A percentile compares a stretch with the other conserved stretches of the same genome.
Evolutionary conservation across 2,329 filamentous ascomycete genomes (phyloP).

Genomic region (Aspergillus glaucus): DNA sequence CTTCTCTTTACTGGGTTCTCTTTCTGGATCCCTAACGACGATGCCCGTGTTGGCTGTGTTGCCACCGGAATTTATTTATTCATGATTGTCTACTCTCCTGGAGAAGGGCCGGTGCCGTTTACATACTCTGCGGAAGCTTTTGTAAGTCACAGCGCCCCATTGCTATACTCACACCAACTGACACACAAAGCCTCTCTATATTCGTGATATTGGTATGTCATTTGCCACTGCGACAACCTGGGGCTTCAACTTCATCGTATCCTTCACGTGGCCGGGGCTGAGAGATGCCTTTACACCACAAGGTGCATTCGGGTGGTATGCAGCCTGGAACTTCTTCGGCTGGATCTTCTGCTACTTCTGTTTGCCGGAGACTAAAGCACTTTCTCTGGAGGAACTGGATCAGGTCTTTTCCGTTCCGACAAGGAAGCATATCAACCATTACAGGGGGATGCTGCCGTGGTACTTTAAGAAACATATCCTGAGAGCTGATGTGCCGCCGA

Average conservation of each 20-base stretch:
- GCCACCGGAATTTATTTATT: constrained; percentile 42
- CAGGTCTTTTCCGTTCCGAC: constrained; percentile 49
- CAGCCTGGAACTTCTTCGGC: constrained; percentile 49
- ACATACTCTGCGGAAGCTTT: constrained; percentile 61
- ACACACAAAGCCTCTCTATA: constrained; percentile 44
- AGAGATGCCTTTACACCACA: constrained; percentile 44
- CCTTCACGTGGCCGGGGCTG: constrained; percentile 49
- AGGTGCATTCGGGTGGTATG: constrained; percentile 54
- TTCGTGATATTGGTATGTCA: constrained; percentile 58
- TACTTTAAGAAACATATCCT: constrained; percentile 23
- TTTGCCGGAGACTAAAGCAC: constrained; percentile 45
- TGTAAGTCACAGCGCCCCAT: constrained; percentile 1
- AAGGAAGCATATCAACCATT: constrained; percentile 24
- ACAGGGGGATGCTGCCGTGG: constrained; percentile 23
- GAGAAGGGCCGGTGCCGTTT: constrained; percentile 58
- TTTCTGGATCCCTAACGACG: constrained; percentile 33
- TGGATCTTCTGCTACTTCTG: constrained; percentile 49
- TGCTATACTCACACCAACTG: background rate
- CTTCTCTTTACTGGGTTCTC: constrained; percentile 47
- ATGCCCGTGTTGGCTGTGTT: constrained; percentile 36
- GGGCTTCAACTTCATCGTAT: constrained; percentile 52
- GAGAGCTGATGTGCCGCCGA: constrained; percentile 20
- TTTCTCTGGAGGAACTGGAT: constrained; percentile 44
- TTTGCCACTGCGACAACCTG: constrained; percentile 50
- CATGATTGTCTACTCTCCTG: constrained; percentile 49